Evolutionary conservation across 2,329 filamentous ascomycete genomes (phyloP).

Genomic region (Scortechinia acanthostroma): DNA sequence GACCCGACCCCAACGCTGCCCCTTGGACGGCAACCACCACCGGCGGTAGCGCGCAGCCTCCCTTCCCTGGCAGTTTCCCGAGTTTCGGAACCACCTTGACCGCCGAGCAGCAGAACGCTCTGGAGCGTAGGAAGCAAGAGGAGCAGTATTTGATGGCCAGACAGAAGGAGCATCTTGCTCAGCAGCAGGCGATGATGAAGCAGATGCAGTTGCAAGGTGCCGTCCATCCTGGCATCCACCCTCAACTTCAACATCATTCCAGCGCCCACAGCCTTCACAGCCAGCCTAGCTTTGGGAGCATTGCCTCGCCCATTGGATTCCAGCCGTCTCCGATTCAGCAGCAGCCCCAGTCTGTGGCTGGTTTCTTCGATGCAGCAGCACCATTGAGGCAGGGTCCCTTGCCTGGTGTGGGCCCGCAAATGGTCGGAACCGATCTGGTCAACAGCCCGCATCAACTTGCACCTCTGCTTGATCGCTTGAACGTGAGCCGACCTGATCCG

Average conservation of each 20-base stretch:
- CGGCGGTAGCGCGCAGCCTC: slow-evolving; percentile 67
- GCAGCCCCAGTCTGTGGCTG: slow-evolving; percentile 41
- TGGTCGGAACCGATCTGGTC: background rate
- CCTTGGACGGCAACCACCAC: slow-evolving; percentile 32
- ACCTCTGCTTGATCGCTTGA: background rate
- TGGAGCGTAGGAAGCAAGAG: slow-evolving; percentile 93
- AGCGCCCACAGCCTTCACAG: slow-evolving; percentile 94
- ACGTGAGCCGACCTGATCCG: background rate
- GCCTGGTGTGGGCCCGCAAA: background rate
- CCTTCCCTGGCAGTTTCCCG: slow-evolving; percentile 86
- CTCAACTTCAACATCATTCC: slow-evolving; percentile 76
- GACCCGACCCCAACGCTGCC: slow-evolving; percentile 50
- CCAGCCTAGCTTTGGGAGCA: slow-evolving; percentile 92
- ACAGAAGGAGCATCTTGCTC: slow-evolving; percentile 85
- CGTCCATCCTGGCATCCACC: background rate
- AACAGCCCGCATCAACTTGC: background rate
- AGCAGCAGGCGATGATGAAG: slow-evolving; percentile 73
- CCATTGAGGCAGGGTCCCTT: slow-evolving; percentile 12
- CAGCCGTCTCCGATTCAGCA: slow-evolving; percentile 7
- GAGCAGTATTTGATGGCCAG: slow-evolving; percentile 95
- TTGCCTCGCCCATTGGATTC: slow-evolving; percentile 74
- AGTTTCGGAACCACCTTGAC: slow-evolving; percentile 95
- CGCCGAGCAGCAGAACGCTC: slow-evolving; percentile 93
- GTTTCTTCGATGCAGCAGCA: slow-evolving; percentile 66
- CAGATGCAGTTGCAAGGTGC: slow-evolving; percentile 45